These are phyloP conservation scores for Xylaria hypoxylon DNA, from an alignment of 2,329 filamentous ascomycete genomes.

Conservation along the genomic window DNA sequence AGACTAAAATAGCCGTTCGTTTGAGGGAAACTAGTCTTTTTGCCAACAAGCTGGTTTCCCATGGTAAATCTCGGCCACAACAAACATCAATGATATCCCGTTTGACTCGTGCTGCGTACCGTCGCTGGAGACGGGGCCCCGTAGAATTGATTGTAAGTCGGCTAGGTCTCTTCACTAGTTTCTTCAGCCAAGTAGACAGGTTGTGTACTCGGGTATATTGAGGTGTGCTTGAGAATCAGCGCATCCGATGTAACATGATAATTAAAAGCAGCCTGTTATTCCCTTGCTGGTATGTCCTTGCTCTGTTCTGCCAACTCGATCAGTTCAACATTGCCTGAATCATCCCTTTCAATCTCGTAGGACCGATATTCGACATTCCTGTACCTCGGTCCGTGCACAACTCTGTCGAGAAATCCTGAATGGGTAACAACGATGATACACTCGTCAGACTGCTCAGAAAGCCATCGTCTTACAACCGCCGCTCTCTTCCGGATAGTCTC, in stretches of 20 bases:
- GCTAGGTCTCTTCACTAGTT: neutral
- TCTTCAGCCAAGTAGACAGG: neutral
- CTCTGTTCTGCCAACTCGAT: conserved; percentile 40
- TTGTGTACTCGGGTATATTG: neutral
- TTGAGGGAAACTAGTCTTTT: conserved; percentile 51
- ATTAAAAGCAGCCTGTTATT: neutral
- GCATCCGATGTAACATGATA: neutral
- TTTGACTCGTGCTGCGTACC: neutral
- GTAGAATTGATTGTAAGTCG: neutral
- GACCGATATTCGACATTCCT: conserved; percentile 48
- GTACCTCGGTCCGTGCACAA: conserved; percentile 47
- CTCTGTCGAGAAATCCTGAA: conserved; percentile 48
- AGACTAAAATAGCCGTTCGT: conserved; percentile 52
- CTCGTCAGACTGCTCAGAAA: conserved; percentile 47
- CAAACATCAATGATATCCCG: conserved; percentile 42
- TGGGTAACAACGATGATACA: conserved; percentile 51
- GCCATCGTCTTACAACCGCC: conserved; percentile 47
- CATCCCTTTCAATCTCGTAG: conserved; percentile 42
- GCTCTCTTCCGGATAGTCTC: conserved; percentile 46
- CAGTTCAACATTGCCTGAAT: conserved; percentile 32
- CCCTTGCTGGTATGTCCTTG: conserved; percentile 31
- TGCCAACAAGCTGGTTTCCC: conserved; percentile 49
- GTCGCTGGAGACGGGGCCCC: neutral
- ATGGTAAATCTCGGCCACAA: conserved; percentile 54
- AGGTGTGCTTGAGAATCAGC: neutral